These are phyloP conservation scores for Gymnopilus junonius DNA, from an alignment of 768 basidiomycete species.

Conservation along the genomic window DNA sequence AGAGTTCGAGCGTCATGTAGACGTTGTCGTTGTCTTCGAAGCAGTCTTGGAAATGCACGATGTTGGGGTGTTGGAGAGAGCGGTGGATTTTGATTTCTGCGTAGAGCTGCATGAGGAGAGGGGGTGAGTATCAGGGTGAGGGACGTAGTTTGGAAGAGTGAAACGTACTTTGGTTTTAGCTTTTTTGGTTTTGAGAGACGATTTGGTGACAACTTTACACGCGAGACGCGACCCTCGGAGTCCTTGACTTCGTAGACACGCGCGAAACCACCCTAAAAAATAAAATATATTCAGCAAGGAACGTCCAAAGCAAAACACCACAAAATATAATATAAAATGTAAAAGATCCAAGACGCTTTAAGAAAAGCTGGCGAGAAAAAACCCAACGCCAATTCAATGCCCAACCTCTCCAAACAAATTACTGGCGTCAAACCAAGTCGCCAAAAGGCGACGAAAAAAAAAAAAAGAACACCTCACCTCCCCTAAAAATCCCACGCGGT, in stretches of 20 bases:
- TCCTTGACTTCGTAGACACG: slow-evolving; percentile 96
- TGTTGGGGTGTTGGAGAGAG: slow-evolving; percentile 88
- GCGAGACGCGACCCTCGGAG: slow-evolving; percentile 66
- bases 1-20: slow-evolving; percentile 96
- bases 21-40: slow-evolving; percentile 96
- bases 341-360: too few relatives aligned
- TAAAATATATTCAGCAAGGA: not conserved
- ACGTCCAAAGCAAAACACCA: too few relatives aligned
- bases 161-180: slow-evolving; percentile 88
- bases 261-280: slow-evolving; percentile 82
- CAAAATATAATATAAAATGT: too few relatives aligned
- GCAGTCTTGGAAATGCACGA: slow-evolving; percentile 90
- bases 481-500: slow-evolving; percentile 83
- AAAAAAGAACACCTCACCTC: slow-evolving; percentile 75
- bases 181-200: slow-evolving; percentile 91
- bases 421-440: not conserved
- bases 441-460: slow-evolving; percentile 29
- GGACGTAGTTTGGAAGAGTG: not conserved
- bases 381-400: too few relatives aligned
- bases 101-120: slow-evolving; percentile 65
- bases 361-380: too few relatives aligned
- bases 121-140: not conserved
- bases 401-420: not conserved
- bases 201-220: slow-evolving; percentile 93
- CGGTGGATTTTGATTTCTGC: slow-evolving; percentile 99